These are phyloP conservation scores for Phytopythium chamaehyphon DNA, from an alignment of 352 stramenopile species.

Conservation along the genomic window DNA sequence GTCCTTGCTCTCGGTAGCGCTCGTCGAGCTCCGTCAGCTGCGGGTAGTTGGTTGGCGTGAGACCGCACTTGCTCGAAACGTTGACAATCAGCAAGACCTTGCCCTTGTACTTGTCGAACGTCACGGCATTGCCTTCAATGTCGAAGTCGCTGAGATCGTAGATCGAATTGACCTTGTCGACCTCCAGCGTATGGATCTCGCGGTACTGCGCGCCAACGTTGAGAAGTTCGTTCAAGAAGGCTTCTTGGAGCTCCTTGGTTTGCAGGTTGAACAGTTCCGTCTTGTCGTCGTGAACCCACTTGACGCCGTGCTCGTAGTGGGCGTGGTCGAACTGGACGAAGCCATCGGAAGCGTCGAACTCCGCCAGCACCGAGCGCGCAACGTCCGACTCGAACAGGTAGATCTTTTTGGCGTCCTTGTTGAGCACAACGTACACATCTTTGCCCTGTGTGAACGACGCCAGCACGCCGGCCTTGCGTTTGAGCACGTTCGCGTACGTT, in stretches of 20 bases:
- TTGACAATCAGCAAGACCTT: conserved; percentile 71
- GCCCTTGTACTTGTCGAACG: conserved; percentile 59
- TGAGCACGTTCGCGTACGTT: conserved; percentile 37
- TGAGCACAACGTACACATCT: conserved; percentile 42
- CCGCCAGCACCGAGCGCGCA: conserved; percentile 15
- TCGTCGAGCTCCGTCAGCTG: conserved; percentile 67
- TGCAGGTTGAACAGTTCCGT: conserved; percentile 38
- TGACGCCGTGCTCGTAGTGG: conserved; percentile 43
- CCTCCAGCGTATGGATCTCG: conserved; percentile 34
- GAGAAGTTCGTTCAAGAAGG: conserved; percentile 44
- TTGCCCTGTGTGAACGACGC: conserved; percentile 52
- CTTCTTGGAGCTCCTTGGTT: conserved; percentile 37
- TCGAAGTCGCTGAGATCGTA: conserved; percentile 71
- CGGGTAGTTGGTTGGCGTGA: conserved; percentile 82
- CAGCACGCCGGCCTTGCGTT: conserved; percentile 59
- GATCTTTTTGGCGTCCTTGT: conserved; percentile 36
- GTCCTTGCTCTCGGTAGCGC: conserved; percentile 52
- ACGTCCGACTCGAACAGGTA: conserved; percentile 45
- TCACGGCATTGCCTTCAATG: conserved; percentile 58
- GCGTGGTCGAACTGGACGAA: conserved; percentile 41
- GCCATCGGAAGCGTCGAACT: conserved; percentile 27
- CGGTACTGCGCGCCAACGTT: conserved; percentile 48
- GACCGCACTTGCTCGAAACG: conserved; percentile 79
- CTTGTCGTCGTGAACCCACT: conserved; percentile 33
- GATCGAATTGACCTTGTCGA: conserved; percentile 46